phyloP scores from a whole-genome alignment of 768 basidiomycete species.

The Leccinellum albellum region DNA sequence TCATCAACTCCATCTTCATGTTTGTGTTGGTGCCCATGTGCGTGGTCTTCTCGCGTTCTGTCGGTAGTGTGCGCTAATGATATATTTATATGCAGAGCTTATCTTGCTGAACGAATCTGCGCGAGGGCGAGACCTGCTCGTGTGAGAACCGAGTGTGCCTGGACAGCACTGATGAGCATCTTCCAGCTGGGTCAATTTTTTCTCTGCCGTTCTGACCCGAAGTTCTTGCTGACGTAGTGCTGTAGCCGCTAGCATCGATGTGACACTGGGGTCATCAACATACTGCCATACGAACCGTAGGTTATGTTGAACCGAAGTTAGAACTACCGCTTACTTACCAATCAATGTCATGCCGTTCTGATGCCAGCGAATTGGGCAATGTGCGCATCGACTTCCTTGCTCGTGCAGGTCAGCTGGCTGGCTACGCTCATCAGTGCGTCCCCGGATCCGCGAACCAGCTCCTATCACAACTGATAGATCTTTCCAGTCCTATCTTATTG shows the following conservation, averaged over 20 bases:
- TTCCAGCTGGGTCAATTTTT: constrained; percentile 39
- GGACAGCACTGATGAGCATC: constrained; percentile 47
- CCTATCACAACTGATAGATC: neutral
- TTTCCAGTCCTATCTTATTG: constrained; percentile 51
- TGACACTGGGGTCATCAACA: constrained; percentile 41
- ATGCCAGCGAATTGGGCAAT: constrained; percentile 37
- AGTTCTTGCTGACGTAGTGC: neutral
- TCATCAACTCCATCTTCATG: constrained; percentile 42
- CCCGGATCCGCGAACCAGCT: neutral
- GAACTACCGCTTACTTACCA: constrained; percentile 8
- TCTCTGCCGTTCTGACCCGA: neutral
- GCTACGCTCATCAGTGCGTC: constrained; percentile 44
- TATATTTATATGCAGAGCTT: constrained; percentile 16
- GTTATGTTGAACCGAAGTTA: constrained; percentile 7
- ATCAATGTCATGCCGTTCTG: neutral
- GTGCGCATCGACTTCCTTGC: constrained; percentile 46
- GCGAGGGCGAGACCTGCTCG: constrained; percentile 37
- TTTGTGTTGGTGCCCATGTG: constrained; percentile 32
- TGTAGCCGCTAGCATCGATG: constrained; percentile 47
- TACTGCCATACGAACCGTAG: constrained; percentile 36
- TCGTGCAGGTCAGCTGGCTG: constrained; percentile 49
- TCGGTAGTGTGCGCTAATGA: neutral
- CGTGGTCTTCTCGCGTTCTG: constrained; percentile 10
- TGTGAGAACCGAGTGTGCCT: constrained; percentile 52
- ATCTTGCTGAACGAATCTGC: constrained; percentile 35